Base-by-base conservation (phyloP, 225 moss, liverwort and hornwort species). In the Polytrichum commune region DNA sequence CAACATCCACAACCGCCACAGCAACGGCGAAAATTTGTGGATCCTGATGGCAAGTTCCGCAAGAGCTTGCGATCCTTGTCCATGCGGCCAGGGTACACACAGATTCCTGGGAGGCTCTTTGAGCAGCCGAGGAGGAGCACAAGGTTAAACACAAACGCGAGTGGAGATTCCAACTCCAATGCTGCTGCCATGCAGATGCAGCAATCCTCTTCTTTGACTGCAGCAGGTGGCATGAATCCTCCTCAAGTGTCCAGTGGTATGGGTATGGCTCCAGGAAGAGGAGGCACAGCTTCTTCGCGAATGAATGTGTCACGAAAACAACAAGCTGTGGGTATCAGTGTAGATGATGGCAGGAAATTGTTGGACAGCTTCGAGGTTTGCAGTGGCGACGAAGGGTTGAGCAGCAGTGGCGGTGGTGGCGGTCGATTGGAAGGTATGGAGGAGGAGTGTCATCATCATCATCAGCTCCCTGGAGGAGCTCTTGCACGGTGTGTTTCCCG, bases 61-160 rank as follows among this genome's bases (percentile, higher is more conserved):
- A 98, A 98, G 86, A 98, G 93, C 80, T 91, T 95, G 77, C 93
- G 98, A 68, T 95, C 98, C 60, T 86, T 95, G 72, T 93, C 98
- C 70, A 89, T 95, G 80, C 91, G 98, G 72, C 90, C 98, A 67
- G 93, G 95, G 60, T 95, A 91, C 72, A 80, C 90, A n/a, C 90
- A 98, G 88, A 93, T 98, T 9, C 93, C 98, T 57, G 98, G 98
- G 26, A 88, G 98, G 69, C 89, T 98, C 23, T 98, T 98, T 46
- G 98, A 98, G 72, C 93, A 91, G 54, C 95, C 95, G 20, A 80
- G 98, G 68, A 82, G 98, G 66, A 98, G 98, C 82, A 91, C 98
- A 54, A 80, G 95, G 64, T 75, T 98, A 65, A 88, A 88, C 73
- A 75, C 81, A 10, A 87, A 87, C 68, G 68, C 81, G 5, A 78